Percentiles rank a stretch among this genome's conserved stretches.
Conservation (phyloP, 805 yeast genomes). For the Saccharomyces paradoxus region DNA sequence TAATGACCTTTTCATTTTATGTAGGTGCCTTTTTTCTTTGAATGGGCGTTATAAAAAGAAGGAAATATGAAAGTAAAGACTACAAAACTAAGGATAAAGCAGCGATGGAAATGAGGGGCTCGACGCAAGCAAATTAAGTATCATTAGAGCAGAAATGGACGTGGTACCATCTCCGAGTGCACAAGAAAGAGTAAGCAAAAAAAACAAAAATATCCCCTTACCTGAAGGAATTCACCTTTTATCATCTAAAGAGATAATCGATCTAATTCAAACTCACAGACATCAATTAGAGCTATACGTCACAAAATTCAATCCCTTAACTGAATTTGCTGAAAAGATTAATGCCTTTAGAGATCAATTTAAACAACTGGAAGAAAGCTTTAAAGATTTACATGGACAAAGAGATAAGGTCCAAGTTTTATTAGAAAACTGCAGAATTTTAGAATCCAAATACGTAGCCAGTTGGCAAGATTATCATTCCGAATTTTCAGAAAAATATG, state of each 20-base stretch:
- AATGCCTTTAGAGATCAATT: slow-evolving; percentile 8
- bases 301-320: slow-evolving; percentile 17
- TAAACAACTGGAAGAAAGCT: slow-evolving; percentile 17
- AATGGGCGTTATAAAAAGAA: background rate
- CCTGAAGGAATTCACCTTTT: slow-evolving; percentile 21
- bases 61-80: background rate
- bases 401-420: slow-evolving; percentile 22
- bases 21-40: background rate
- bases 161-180: background rate
- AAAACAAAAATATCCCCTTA: slow-evolving; percentile 5
- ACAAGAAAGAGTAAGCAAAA: background rate
- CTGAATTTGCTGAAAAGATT: slow-evolving; percentile 6
- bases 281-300: slow-evolving; percentile 17
- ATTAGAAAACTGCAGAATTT: slow-evolving; percentile 18
- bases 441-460: slow-evolving; percentile 26
- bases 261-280: slow-evolving; percentile 11
- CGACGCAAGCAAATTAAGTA: background rate
- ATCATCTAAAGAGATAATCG: slow-evolving; percentile 18
- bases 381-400: slow-evolving; percentile 19
- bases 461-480: slow-evolving; percentile 33
- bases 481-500: slow-evolving; percentile 35
- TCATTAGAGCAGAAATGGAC: background rate
- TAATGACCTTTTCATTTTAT: background rate
- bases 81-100: background rate
- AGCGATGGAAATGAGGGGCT: background rate